A percentile compares a stretch with the other conserved stretches of the same genome.
Evolutionary conservation across 768 basidiomycete genomes (phyloP).

Genomic region (Cystobasidium ongulense): DNA sequence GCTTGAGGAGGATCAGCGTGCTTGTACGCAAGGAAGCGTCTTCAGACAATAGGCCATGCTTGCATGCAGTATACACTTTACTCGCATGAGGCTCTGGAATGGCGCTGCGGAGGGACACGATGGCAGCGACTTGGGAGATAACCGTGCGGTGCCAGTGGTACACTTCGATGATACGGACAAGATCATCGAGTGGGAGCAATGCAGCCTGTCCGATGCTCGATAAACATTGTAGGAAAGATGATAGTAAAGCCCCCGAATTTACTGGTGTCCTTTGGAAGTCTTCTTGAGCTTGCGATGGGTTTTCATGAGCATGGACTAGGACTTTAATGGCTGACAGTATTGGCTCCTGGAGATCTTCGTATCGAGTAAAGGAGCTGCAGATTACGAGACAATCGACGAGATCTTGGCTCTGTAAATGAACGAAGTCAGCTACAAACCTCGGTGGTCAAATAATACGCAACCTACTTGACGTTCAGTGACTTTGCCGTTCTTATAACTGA

Average conservation of each 20-base stretch:
- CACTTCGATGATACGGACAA: slow-evolving; percentile 16
- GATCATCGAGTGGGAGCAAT: not conserved
- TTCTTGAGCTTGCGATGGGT: not conserved
- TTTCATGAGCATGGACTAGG: not conserved
- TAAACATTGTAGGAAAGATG: not conserved
- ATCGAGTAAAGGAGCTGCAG: not conserved
- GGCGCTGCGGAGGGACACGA: not conserved
- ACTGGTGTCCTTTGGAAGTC: not conserved
- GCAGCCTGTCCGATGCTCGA: not conserved
- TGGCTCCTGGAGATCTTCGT: not conserved
- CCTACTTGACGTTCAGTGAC: slow-evolving; percentile 20
- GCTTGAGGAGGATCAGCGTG: slow-evolving; percentile 49
- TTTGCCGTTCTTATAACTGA: slow-evolving; percentile 22
- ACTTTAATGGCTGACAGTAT: not conserved
- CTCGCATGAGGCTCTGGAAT: slow-evolving; percentile 4
- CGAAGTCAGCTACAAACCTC: too few species aligned
- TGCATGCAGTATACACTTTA: slow-evolving; percentile 45
- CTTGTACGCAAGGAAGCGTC: not conserved
- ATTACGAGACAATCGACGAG: slow-evolving; percentile 26
- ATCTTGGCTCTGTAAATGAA: slow-evolving; percentile 6
- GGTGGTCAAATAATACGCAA: not conserved
- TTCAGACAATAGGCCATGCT: slow-evolving; percentile 47
- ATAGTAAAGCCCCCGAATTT: not conserved
- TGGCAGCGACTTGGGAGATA: slow-evolving; percentile 32
- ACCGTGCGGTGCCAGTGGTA: slow-evolving; percentile 32